Percentiles rank a stretch among this genome's conserved stretches.
These are phyloP conservation scores for Daedaleopsis sinensis DNA, from an alignment of 768 basidiomycete species.

Conservation along the genomic window DNA sequence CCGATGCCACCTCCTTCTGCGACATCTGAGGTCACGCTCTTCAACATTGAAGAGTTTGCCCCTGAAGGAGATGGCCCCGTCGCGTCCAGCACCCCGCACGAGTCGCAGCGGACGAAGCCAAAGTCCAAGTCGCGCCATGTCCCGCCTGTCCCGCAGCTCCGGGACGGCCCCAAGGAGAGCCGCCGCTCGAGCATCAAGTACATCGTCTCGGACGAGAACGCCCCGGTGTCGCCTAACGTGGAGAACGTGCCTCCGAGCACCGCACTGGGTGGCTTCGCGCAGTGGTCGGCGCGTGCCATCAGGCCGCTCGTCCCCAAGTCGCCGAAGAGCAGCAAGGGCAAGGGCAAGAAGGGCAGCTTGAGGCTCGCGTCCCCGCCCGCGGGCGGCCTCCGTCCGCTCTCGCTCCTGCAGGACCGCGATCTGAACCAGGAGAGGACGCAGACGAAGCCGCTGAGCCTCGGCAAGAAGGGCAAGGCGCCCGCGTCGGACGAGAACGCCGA, in stretches of 20 bases:
- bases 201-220: slow-evolving; percentile 58
- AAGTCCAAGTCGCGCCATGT: slow-evolving; percentile 25
- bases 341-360: slow-evolving; percentile 44
- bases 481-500: slow-evolving; percentile 27
- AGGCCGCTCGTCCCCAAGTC: slow-evolving; percentile 59
- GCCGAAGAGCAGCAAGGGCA: slow-evolving; percentile 49
- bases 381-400: slow-evolving; percentile 59
- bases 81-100: slow-evolving; percentile 69
- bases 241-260: not conserved
- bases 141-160: slow-evolving; percentile 28
- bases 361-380: slow-evolving; percentile 30
- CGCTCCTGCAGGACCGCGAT: slow-evolving; percentile 64
- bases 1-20: slow-evolving; percentile 48
- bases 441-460: slow-evolving; percentile 59
- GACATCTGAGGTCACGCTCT: slow-evolving; percentile 63
- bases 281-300: slow-evolving; percentile 40
- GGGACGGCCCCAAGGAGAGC: slow-evolving; percentile 20
- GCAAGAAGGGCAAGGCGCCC: slow-evolving; percentile 45
- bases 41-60: slow-evolving; percentile 43
- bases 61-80: slow-evolving; percentile 42
- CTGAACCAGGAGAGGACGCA: slow-evolving; percentile 37
- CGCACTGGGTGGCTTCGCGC: slow-evolving; percentile 4
- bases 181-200: slow-evolving; percentile 67
- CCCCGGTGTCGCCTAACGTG: slow-evolving; percentile 11
- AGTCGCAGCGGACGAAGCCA: slow-evolving; percentile 35